Conservation (phyloP, 306 rosid species). For the Vigna unguiculata region DNA sequence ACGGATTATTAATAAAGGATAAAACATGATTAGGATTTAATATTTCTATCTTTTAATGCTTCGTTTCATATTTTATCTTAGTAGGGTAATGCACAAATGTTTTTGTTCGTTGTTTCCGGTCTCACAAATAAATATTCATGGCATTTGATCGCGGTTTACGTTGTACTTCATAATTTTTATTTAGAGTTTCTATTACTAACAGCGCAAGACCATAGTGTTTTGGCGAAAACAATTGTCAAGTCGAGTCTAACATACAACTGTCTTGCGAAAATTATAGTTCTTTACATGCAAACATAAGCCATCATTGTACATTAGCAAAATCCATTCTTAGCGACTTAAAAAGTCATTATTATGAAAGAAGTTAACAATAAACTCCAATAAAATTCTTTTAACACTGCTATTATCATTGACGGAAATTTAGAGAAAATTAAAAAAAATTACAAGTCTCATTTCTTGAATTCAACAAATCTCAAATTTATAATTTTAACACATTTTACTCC, state of each 20-base stretch:
- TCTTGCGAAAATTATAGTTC: neutral
- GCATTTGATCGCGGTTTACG: neutral
- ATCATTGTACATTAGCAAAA: too few species aligned
- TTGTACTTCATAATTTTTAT: neutral
- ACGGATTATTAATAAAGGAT: neutral
- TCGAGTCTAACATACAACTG: neutral
- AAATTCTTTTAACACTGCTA: neutral
- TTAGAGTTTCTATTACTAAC: neutral
- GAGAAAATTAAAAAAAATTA: too few species aligned
- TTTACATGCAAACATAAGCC: too few species aligned
- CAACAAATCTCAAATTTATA: neutral
- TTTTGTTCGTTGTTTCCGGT: neutral
- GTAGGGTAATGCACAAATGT: neutral
- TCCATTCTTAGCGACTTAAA: too few species aligned
- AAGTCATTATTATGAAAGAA: too few species aligned
- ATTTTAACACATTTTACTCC: too few species aligned
- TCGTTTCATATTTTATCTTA: neutral
- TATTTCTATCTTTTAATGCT: neutral
- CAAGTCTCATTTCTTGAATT: too few species aligned
- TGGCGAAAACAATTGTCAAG: neutral
- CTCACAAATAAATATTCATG: neutral
- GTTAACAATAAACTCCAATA: too few species aligned
- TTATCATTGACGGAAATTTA: too few species aligned
- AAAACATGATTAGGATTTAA: neutral
- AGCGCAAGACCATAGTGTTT: neutral